Conservation (phyloP, 2,329 filamentous ascomycete genomes). For the Ascochyta koolunga region DNA sequence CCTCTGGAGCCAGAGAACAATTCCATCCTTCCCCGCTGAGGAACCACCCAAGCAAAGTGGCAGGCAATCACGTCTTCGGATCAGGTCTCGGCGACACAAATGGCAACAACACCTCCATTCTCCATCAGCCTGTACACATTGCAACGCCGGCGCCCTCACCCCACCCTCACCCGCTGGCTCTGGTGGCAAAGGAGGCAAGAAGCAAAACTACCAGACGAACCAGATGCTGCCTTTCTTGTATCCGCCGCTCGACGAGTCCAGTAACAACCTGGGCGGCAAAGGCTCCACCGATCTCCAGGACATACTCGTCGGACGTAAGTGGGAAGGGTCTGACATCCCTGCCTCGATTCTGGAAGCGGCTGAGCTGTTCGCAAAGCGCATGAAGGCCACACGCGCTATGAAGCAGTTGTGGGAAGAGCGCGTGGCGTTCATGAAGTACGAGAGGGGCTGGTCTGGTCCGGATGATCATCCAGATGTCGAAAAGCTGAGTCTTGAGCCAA, state of each 20-base stretch:
- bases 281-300: slow-evolving; percentile 82
- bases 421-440: slow-evolving; percentile 88
- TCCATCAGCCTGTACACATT: slow-evolving; percentile 96
- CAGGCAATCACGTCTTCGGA: slow-evolving; percentile 58
- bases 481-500: slow-evolving; percentile 46
- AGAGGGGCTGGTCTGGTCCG: slow-evolving; percentile 79
- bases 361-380: slow-evolving; percentile 85
- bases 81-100: slow-evolving; percentile 57
- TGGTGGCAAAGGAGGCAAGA: slow-evolving; percentile 91
- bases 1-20: slow-evolving; percentile 90
- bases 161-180: slow-evolving; percentile 86
- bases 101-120: slow-evolving; percentile 69
- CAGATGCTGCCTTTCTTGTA: slow-evolving; percentile 99
- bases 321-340: slow-evolving; percentile 94
- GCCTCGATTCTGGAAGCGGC: slow-evolving; percentile 95
- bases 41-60: slow-evolving; percentile 67
- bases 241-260: slow-evolving; percentile 85
- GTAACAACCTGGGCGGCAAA: slow-evolving; percentile 89
- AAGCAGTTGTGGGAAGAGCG: slow-evolving; percentile 94
- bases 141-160: slow-evolving; percentile 94
- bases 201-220: slow-evolving; percentile 99
- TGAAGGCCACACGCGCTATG: slow-evolving; percentile 89
- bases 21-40: slow-evolving; percentile 86
- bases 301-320: slow-evolving; percentile 77
- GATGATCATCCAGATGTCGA: slow-evolving; percentile 56